Percentiles rank a stretch among this genome's conserved stretches.
These are phyloP conservation scores for Phylloporus sp. DNA, from an alignment of 768 basidiomycete genomes.

Conservation along the genomic window DNA sequence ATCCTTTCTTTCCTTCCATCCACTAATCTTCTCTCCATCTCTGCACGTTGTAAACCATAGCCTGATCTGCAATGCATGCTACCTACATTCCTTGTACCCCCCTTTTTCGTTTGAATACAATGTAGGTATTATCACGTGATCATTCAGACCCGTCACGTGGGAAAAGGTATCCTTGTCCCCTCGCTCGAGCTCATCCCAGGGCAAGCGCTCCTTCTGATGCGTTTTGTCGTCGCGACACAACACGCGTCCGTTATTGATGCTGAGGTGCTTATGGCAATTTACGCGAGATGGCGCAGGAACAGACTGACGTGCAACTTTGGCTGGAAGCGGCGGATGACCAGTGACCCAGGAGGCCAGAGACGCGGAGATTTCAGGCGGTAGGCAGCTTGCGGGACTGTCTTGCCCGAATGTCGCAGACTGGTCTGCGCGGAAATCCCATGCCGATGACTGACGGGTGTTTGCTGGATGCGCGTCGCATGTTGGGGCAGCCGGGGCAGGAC, in stretches of 20 bases:
- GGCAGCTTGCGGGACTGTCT: slow-evolving; percentile 1
- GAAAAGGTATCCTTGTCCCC: slow-evolving; percentile 4
- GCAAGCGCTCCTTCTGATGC: slow-evolving; percentile 5
- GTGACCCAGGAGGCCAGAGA: slow-evolving; percentile 9
- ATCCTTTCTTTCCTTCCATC: background rate
- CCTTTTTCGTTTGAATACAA: slow-evolving; percentile 2
- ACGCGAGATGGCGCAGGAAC: background rate
- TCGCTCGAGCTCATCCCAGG: background rate
- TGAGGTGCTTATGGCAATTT: background rate
- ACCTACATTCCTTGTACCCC: slow-evolving; percentile 10
- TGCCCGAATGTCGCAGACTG: background rate
- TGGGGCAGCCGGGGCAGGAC: background rate
- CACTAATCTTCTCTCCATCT: slow-evolving; percentile 14
- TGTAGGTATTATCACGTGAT: slow-evolving; percentile 17
- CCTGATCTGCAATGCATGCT: slow-evolving; percentile 21
- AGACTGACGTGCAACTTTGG: background rate
- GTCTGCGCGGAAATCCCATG: background rate
- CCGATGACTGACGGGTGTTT: slow-evolving; percentile 1
- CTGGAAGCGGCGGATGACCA: background rate
- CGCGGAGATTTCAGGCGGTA: slow-evolving; percentile 1
- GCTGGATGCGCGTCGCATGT: slow-evolving; percentile 11
- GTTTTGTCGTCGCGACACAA: background rate
- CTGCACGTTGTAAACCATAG: slow-evolving; percentile 26
- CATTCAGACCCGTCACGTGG: slow-evolving; percentile 21
- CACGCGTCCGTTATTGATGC: slow-evolving; percentile 1